These are phyloP conservation scores for Dinochytrium kinnereticum DNA, from an alignment of 371 early-diverging fungal species.

Conservation along the genomic window DNA sequence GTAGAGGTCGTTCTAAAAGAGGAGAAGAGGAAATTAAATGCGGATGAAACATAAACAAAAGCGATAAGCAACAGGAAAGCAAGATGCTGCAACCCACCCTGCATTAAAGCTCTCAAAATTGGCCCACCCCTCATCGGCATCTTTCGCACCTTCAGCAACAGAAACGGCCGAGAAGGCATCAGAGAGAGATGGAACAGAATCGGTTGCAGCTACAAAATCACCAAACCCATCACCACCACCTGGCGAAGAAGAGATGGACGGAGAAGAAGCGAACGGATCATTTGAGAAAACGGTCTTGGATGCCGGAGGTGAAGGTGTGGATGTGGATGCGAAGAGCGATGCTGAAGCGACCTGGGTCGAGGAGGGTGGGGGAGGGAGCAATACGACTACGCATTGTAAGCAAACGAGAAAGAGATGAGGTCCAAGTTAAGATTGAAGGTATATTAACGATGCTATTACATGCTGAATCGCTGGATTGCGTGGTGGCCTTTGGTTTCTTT, in stretches of 20 bases:
- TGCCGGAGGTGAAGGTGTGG: not conserved
- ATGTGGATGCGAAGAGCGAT: not conserved
- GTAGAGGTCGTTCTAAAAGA: too few relatives aligned
- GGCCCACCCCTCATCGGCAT: constrained; percentile 7
- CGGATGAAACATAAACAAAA: too few relatives aligned
- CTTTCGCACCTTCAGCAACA: not conserved
- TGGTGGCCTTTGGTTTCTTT: not conserved
- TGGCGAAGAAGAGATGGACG: not conserved
- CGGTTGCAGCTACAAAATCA: not conserved
- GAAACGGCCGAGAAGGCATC: not conserved
- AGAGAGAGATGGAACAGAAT: not conserved
- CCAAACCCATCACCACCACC: not conserved
- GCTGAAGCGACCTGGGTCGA: not conserved
- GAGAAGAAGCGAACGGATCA: not conserved
- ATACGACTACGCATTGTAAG: not conserved
- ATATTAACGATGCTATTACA: not conserved
- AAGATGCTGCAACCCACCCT: not conserved
- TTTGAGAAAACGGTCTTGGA: not conserved
- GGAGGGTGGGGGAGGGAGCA: constrained; percentile 7
- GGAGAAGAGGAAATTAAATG: too few relatives aligned
- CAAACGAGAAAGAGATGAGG: not conserved
- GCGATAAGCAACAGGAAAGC: too few relatives aligned
- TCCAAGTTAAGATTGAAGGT: not conserved
- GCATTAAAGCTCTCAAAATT: not conserved
- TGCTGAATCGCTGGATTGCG: not conserved